These are phyloP conservation scores for Pecoramyces ruminantium DNA, from an alignment of 192 early-diverging fungal species.

Conservation along the genomic window DNA sequence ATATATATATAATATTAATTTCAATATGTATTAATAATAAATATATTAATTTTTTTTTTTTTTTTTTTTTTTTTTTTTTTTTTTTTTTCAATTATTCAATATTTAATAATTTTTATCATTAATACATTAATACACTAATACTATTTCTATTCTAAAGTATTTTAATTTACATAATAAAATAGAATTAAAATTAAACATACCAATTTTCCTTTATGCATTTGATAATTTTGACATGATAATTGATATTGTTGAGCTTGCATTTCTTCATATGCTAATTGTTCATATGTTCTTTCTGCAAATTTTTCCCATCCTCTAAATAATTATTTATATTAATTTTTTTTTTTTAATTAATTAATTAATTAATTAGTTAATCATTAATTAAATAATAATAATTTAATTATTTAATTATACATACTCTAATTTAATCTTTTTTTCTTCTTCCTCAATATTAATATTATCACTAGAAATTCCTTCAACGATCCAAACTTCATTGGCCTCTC, in stretches of 20 bases:
- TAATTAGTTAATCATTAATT: no score
- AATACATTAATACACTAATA: no score
- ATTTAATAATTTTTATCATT: no score
- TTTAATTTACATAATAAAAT: no score
- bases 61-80: no score
- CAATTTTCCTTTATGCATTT: background rate
- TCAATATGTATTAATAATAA: background rate
- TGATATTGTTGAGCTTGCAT: background rate
- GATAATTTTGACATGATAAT: background rate
- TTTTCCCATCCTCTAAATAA: constrained; percentile 39
- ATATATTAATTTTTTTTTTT: no score
- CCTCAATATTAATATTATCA: constrained; percentile 2
- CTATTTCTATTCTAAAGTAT: no score
- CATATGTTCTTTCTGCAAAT: constrained; percentile 35
- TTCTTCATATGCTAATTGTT: constrained; percentile 30
- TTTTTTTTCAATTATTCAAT: no score
- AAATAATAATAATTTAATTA: no score
- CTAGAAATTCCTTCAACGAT: background rate
- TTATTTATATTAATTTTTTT: background rate
- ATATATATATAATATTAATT: background rate
- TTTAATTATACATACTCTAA: constrained; percentile 15
- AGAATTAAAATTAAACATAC: no score
- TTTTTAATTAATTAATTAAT: background rate
- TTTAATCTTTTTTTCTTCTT: constrained; percentile 10
- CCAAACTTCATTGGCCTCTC: constrained; percentile 32